Evolutionary conservation across 1,284 basidiomycete genomes (phyloP), one percentile per base, ranked within the genome.

Genomic region (Takashimella koratensis): DNA sequence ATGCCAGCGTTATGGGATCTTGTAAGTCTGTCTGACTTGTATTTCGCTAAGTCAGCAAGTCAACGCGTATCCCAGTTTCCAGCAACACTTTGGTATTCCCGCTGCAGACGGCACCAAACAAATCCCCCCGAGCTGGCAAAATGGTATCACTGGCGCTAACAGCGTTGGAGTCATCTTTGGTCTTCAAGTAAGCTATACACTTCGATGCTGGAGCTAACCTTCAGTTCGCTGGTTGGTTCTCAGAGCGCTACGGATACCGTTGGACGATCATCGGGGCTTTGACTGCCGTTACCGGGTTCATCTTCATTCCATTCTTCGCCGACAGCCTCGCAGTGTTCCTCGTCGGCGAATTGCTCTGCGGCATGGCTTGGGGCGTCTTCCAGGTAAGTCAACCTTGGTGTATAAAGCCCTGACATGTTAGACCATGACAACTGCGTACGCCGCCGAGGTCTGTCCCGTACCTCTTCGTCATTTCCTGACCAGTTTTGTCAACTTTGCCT

Each of bases 221-320:
- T 16, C 8, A 8, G 30, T 36, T 68, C 51, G 68, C 68, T 52
- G 70, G 70, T 49, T 67, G 56, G 53, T 62, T 51, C 30, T 57
- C 59, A 24, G 66, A 72, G 44, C 59, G 67, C 21, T 74, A 61
- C 53, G 75, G 75, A 22, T 67, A 65, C 59, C 60, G 61, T 40
- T 58, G 55, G 43, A 68, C 73, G 5, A 68, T 75, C 50, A 58
- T 71, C 21, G 51, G 60, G 36, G 57, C 71, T 6, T 65, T 73
- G 51, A 13, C 65, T 24, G 48, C 52, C 24, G 70, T 79, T 62
- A 41, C 64, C 39, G 56, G 43, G 26, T 63, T 66, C 56, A 72
- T 76, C 63, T 73, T 75, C 61, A 63, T 73, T 49, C 59, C 64
- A 24, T 63, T 78, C 50, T 78, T 78, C 45, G 74, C 77, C 23